Evolutionary conservation across 2,329 filamentous ascomycete genomes (phyloP), one percentile per base, ranked within the genome.

Genomic region (Fusarium transvaalense): DNA sequence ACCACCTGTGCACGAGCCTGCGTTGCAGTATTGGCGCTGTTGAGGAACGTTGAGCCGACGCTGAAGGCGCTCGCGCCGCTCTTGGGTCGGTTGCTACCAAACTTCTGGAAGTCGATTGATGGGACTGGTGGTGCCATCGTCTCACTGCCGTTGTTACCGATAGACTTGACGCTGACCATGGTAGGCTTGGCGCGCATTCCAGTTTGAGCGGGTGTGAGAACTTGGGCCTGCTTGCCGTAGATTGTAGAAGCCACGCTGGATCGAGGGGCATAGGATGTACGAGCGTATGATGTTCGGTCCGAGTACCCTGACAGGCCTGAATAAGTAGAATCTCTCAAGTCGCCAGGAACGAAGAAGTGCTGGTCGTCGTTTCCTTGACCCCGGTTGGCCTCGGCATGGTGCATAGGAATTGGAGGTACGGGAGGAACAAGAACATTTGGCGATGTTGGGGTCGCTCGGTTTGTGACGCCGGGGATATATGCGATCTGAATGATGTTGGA

Each of bases 401-500:
- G 84, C 72, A 87, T 89, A 46, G 96, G 95, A 65, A 98, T 93
- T 17, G 95, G 94, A 41, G 96, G 96, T 6, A 99, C 94, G 0
- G 95, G 95, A n/a, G 94, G 94, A 6, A 97, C 92, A 51, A 95
- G 86, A 21, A 93, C 83, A 38, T 89, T 89, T 5, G 93, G 92
- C 1, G 93, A 95, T n/a, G 91, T 90, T 7, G 92, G 92, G 10
- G 91, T 90, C 14, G 94, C 94, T 71, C 95, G 89, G 81, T 97
- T 97, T 64, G 93, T 97, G 74, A 98, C 94, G 63, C 96, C 96
- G 15, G 96, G 96, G 71, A 99, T 98, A 79, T 98, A 99, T 57
- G 96, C 96, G 80, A 99, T 99, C 81, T 98, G 96, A 75, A 99
- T 99, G 77, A 99, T 95, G 83, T 99, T 99, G 75, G 96, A 98